Evolutionary conservation across 2,329 filamentous ascomycete species (phyloP), one percentile per base, ranked within the genome.

Genomic region (Arachnopeziza araneosa): DNA sequence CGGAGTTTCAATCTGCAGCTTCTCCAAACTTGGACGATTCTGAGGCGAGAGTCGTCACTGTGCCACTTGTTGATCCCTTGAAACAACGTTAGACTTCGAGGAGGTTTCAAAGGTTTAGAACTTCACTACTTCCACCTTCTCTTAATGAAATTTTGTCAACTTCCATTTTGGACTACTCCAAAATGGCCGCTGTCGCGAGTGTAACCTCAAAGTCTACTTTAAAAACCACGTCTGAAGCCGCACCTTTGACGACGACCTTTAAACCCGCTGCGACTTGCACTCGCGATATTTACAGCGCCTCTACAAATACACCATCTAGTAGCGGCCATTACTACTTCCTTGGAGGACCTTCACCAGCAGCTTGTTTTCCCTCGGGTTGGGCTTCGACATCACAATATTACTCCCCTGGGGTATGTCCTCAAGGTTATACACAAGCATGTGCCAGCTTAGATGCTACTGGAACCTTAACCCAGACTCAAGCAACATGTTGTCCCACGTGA

Each of bases 311-410:
- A 14, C 17, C 17, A 17, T 44, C 17, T 44, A 12, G 3, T 44
- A 44, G 17, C 17, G 17, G 17, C 17, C 36, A 44, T 12, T 60
- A 54, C 26, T 57, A 54, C 24, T 50, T 49, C 24, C 57, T 57
- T 22, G 58, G 58, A 14, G 58, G 58, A 2, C 50, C 36, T 9
- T n/a, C 24, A 2, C 50, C 58, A 50, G 50, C 19, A 23, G 3
- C 30, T 17, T 60, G 58, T 51, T 60, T 60, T 50, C 58, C 58
- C 14, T 54, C 55, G 2, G 58, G 54, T n/a, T 60, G 58, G 58
- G 54, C 50, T 5, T 54, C 54, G 4, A 53, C 50, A 32, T 54
- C 54, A 21, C 54, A 60, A 26, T 60, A 54, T 30, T 60, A 53
- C 51, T 54, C 50, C 12, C 58, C 58, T 8, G 58, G 50, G 1